A percentile compares a stretch with the other conserved stretches of the same genome.
Conservation (phyloP, 768 basidiomycete genomes). For the Termitomyces sp. region DNA sequence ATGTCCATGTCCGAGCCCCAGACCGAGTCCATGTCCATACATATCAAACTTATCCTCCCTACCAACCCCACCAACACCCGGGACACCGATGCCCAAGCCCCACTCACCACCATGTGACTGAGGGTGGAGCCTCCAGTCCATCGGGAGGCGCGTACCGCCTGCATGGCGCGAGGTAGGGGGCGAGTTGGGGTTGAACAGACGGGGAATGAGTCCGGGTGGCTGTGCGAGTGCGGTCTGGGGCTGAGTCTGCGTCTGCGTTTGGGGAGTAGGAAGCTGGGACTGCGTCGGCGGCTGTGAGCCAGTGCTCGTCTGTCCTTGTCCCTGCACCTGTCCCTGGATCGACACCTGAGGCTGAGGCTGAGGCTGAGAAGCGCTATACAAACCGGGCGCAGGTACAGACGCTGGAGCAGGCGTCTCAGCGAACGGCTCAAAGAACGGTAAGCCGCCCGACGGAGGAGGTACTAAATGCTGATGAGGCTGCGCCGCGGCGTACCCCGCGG, state of each 20-base stretch:
- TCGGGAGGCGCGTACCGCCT: conserved; percentile 17
- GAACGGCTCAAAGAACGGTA: conserved; percentile 55
- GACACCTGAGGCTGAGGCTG: background rate
- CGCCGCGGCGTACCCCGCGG: background rate
- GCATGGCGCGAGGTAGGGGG: background rate
- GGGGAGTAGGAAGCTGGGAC: background rate
- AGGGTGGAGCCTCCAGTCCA: conserved; percentile 40
- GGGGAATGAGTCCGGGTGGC: conserved; percentile 12
- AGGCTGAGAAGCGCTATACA: conserved; percentile 11
- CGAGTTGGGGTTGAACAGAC: background rate
- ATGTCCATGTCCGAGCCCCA: background rate
- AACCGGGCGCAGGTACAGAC: conserved; percentile 25
- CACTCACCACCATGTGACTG: conserved; percentile 23
- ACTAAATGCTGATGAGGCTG: conserved; percentile 18
- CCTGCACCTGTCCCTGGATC: background rate
- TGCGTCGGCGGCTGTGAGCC: background rate
- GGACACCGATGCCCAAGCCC: background rate
- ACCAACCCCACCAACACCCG: conserved; percentile 8
- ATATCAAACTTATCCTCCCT: conserved; percentile 12
- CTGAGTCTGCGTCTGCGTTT: background rate
- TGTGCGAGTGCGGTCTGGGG: background rate
- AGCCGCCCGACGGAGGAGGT: conserved; percentile 17
- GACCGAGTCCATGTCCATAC: background rate
- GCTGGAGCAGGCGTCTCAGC: conserved; percentile 30
- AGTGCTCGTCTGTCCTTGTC: conserved; percentile 1